Percentiles rank a stretch among this genome's conserved stretches.
Evolutionary conservation across 164 flowering plant species (phyloP).

Genomic region (Santalum album): DNA sequence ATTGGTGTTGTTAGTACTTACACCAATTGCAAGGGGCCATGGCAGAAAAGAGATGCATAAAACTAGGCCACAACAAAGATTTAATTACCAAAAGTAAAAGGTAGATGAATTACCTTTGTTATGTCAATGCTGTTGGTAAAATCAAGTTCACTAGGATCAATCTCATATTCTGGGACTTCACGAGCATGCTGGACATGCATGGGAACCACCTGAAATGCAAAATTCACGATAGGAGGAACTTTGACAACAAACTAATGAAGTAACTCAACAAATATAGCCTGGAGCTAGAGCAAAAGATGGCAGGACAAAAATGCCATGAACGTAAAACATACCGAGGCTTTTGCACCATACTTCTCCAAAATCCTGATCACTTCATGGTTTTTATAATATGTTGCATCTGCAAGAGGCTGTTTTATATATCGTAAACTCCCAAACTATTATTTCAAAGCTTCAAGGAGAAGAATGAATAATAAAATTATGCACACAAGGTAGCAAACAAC

Average conservation of each 20-base stretch:
- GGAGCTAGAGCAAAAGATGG: not conserved
- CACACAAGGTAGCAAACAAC: no score
- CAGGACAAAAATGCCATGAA: not conserved
- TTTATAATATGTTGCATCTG: constrained; percentile 88
- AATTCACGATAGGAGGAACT: not conserved
- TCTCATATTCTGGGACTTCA: constrained; percentile 94
- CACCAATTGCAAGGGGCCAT: no score
- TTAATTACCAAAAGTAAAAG: not conserved
- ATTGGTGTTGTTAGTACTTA: no score
- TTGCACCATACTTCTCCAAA: constrained; percentile 88
- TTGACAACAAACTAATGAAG: not conserved
- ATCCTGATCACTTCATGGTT: constrained; percentile 70
- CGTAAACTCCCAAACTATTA: not conserved
- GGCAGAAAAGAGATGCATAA: no score
- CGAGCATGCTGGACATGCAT: constrained; percentile 73
- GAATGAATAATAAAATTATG: no score
- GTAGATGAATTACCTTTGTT: constrained; percentile 51
- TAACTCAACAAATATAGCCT: no score
- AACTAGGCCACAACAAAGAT: no score
- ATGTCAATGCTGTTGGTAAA: constrained; percentile 64
- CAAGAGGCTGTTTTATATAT: constrained; percentile 66
- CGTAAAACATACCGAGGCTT: constrained; percentile 47
- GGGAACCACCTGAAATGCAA: constrained; percentile 55
- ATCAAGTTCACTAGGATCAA: constrained; percentile 71
- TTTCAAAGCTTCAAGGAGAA: not conserved